Evolutionary conservation across 2,329 filamentous ascomycete genomes (phyloP), one percentile per base, ranked within the genome.

Genomic region (Neophaeococcomyces mojaviensis): DNA sequence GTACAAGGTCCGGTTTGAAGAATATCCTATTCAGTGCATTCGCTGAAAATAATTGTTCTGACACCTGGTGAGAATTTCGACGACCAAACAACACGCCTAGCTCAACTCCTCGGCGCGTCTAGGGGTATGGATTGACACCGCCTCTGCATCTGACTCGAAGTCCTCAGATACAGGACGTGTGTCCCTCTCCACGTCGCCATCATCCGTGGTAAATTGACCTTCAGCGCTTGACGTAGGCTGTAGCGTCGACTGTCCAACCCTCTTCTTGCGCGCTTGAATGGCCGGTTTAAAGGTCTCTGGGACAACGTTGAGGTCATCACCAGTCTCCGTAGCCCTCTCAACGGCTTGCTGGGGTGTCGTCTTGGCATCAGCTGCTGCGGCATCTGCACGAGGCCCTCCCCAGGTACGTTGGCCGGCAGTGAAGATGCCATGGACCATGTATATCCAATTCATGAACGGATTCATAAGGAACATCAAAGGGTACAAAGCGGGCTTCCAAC

Each of bases 371-470:
- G 89, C 89, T 33, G 81, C 75, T 24, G 85, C 87, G 1, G 89
- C 89, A 65, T 97, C 90, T 1, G 88, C 88, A 58, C 90, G 79
- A 9, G 90, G 92, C 0, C 90, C 90, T 55, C 90, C 90, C 90
- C 92, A 98, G 1, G 90, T 97, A 54, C 90, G 78, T 63, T 95
- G 88, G 16, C 89, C 88, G 24, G 89, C 88, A 1, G 90, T 96
- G 65, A 94, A 92, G 56, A 95, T 94, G 36, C 88, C 89, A 64
- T 96, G 95, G 2, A 95, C 84, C 85, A 96, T 95, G 69, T 97
- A 97, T 48, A 88, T 78, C 90, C 90, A 97, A 67, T 97, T 97
- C 74, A 96, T 89, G 61, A 97, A 94, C 1, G 92, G 90, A 61
- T 96, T 97, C 52, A 96, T 65, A 38, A 95, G 68, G 62, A 96